Base-by-base conservation (phyloP, 768 basidiomycete genomes). In the Xerocomellus intermedius region DNA sequence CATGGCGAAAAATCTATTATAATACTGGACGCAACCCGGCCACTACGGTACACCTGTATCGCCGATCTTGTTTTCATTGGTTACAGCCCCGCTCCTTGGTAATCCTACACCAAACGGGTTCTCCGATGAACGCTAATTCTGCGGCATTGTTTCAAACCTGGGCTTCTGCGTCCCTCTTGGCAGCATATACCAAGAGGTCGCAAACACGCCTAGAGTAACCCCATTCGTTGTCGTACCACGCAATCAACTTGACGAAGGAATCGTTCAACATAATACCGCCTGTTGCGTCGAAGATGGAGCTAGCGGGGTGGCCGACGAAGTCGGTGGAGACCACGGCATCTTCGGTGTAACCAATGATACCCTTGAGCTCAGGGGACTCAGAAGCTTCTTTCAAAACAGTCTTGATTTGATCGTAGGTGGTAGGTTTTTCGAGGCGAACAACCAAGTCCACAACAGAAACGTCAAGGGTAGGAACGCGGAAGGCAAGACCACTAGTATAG, bases 391-490 rank as follows among this genome's bases (percentile, higher is more conserved):
- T 91, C 71, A 98, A 62, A 62, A 83, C 84, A 3, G 72, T 71
- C 84, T 95, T 97, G 87, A 99, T 97, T 57, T 91, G 79, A 3
- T 94, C 91, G 77, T 98, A 99, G 24, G 82, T 71, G 7, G 94
- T 86, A 51, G 74, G 63, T 80, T 91, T 97, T 78, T 92, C 89
- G 65, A 91, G 79, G 67, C 96, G 92, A 64, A 86, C 92, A 62
- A 95, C 93, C 62, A 99, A 86, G 78, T 99, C 96, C 71, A 98
- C 95, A 65, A 98, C 96, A 64, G 96, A 98, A 65, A 98, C 96
- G 67, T 98, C 91, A 67, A 89, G 78, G 57, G 92, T 95, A 62
- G 96, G 96, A 56, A 98, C 89, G 78, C 96, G 96, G 94, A 99
- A 98, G 45, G 96, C 64, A 70, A 98, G 87, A 75, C 96, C 91